Evolutionary conservation across 306 rosid genomes (phyloP).

Genomic region (Vigna mungo): DNA sequence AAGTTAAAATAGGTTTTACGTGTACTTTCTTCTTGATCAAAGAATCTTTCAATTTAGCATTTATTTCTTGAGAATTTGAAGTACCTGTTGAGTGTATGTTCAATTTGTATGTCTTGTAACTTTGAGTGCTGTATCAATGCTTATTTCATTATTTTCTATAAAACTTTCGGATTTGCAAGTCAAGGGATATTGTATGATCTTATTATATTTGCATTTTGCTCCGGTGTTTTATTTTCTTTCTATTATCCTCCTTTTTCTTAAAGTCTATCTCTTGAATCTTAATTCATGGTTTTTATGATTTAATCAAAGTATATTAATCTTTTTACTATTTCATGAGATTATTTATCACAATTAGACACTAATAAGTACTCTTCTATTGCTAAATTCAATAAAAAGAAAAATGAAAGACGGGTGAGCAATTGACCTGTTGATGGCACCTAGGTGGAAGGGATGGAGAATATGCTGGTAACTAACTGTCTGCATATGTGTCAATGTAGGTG

Average conservation of each 20-base stretch:
- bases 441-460: background rate
- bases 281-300: background rate
- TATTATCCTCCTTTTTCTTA: background rate
- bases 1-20: too few relatives aligned
- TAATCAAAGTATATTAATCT: conserved; percentile 8
- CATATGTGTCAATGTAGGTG: background rate
- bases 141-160: background rate
- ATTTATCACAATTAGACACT: conserved; percentile 11
- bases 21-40: background rate
- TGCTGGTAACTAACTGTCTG: background rate
- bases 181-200: conserved; percentile 3
- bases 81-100: background rate
- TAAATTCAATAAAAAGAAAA: background rate
- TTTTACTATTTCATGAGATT: conserved; percentile 17
- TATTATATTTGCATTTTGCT: background rate
- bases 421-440: background rate
- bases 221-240: background rate
- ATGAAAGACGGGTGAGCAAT: background rate
- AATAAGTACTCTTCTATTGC: background rate
- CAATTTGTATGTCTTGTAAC: background rate
- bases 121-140: conserved; percentile 7
- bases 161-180: background rate
- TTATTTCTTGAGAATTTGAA: background rate
- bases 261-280: background rate
- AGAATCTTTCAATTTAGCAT: background rate